Evolutionary conservation across 2,329 filamentous ascomycete genomes (phyloP).

Genomic region (Chaetothyriales sp.): DNA sequence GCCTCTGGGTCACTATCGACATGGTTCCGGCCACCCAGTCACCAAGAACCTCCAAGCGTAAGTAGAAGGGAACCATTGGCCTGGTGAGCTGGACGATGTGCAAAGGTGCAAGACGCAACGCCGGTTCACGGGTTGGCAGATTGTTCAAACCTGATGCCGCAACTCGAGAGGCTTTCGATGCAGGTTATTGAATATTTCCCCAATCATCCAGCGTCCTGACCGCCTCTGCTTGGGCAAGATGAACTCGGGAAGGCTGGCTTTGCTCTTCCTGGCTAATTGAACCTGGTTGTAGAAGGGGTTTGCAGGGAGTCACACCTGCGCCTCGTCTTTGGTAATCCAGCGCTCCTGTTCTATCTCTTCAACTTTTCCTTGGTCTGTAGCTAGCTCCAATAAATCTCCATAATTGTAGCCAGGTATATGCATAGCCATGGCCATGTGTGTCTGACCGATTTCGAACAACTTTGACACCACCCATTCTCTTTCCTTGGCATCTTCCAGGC

Average conservation of each 20-base stretch:
- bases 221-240: too few relatives aligned
- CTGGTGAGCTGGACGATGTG: conserved; percentile 45
- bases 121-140: conserved; percentile 25
- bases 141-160: too few relatives aligned
- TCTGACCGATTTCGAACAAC: conserved; percentile 12
- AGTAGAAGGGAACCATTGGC: conserved; percentile 45
- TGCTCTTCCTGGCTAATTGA: not conserved
- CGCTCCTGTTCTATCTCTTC: not conserved
- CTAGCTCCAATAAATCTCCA: not conserved
- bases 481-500: conserved; percentile 12
- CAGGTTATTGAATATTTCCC: too few relatives aligned
- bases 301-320: not conserved
- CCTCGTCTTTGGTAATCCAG: not conserved
- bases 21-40: conserved; percentile 39
- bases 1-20: conserved; percentile 34
- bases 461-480: conserved; percentile 13
- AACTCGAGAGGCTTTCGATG: too few relatives aligned
- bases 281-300: not conserved
- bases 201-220: too few relatives aligned
- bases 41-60: conserved; percentile 36
- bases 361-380: not conserved
- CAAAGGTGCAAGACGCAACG: conserved; percentile 41
- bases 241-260: too few relatives aligned
- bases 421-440: conserved; percentile 16
- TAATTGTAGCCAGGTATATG: conserved; percentile 8